A percentile compares a stretch with the other conserved stretches of the same genome.
Evolutionary conservation across 2,329 filamentous ascomycete genomes (phyloP).

Genomic region (Ramularia endophylla): DNA sequence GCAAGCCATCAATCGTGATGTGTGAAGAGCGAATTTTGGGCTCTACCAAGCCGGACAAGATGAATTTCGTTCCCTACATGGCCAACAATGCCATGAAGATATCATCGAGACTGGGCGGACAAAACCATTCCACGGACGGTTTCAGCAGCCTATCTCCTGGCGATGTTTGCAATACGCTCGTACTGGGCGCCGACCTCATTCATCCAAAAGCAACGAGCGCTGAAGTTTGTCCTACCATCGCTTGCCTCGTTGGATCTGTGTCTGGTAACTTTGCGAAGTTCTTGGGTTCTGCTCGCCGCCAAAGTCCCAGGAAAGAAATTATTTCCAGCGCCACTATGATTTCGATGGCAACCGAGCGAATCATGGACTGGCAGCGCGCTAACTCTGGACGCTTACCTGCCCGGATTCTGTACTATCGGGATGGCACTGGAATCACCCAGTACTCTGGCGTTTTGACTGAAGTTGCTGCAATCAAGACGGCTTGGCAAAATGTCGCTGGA

Average conservation of each 20-base stretch:
- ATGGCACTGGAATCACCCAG: constrained; percentile 8
- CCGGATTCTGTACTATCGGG: constrained; percentile 18
- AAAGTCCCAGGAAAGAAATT: constrained; percentile 12
- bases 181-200: constrained; percentile 5
- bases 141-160: background rate
- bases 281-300: constrained; percentile 30
- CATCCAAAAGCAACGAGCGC: constrained; percentile 5
- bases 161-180: constrained; percentile 7
- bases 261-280: constrained; percentile 22
- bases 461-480: constrained; percentile 1
- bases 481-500: background rate
- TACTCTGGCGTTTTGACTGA: constrained; percentile 1
- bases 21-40: background rate
- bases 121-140: background rate
- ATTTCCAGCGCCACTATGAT: constrained; percentile 1
- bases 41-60: background rate
- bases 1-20: background rate
- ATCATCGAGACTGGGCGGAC: background rate
- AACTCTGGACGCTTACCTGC: constrained; percentile 5
- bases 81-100: constrained; percentile 1
- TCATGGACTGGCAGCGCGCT: constrained; percentile 6
- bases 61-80: background rate
- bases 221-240: constrained; percentile 31
- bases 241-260: constrained; percentile 5
- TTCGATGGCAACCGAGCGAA: background rate